phyloP scores from a whole-genome alignment of 306 rosid genomes.

The Senna siamea region DNA sequence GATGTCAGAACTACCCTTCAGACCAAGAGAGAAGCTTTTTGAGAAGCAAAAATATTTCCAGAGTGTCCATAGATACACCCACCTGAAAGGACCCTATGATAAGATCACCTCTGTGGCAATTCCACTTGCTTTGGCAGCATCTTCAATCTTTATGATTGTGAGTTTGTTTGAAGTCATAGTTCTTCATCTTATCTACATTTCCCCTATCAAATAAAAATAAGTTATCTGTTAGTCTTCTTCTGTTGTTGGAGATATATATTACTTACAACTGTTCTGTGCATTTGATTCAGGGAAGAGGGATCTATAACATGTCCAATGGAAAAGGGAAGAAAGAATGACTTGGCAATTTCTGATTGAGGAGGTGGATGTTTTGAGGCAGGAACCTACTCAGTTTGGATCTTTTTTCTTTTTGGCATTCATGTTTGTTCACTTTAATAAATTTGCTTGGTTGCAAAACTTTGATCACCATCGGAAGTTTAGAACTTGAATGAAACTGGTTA shows the following conservation, averaged over 20 bases:
- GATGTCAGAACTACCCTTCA: conserved; percentile 86
- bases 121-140: conserved; percentile 78
- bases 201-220: not conserved
- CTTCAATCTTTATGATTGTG: conserved; percentile 72
- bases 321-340: conserved; percentile 94
- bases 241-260: not conserved
- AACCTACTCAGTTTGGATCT: conserved; percentile 33
- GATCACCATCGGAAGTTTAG: conserved; percentile 30
- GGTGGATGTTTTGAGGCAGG: conserved; percentile 34
- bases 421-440: conserved; percentile 49
- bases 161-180: conserved; percentile 39
- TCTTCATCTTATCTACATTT: conserved; percentile 2
- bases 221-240: conserved; percentile 1
- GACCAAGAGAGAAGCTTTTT: conserved; percentile 77
- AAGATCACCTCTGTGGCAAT: conserved; percentile 93
- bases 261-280: not conserved
- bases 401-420: conserved; percentile 41
- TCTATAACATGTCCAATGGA: conserved; percentile 89
- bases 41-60: conserved; percentile 81
- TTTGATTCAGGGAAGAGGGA: conserved; percentile 78
- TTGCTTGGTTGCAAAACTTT: conserved; percentile 53
- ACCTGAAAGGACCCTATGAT: conserved; percentile 83
- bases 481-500: conserved; percentile 34
- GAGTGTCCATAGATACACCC: conserved; percentile 62
- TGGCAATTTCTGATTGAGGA: conserved; percentile 35